These are phyloP conservation scores for Malassezia japonica DNA, from an alignment of 1,284 basidiomycete genomes.

Conservation along the genomic window DNA sequence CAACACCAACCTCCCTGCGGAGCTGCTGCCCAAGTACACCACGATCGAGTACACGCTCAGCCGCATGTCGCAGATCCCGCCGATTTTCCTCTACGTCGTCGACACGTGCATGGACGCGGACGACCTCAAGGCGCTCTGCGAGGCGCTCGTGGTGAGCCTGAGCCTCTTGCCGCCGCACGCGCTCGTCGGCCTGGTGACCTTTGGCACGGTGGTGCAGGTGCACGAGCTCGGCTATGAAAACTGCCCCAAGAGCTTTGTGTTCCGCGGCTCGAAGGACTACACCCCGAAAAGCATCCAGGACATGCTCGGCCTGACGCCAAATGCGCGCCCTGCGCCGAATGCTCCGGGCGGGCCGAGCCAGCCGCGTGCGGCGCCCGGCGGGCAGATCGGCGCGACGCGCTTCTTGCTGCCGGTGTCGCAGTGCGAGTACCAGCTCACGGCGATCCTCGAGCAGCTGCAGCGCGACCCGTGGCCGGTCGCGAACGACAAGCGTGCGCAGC, in stretches of 20 bases:
- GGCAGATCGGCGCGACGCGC: conserved; percentile 69
- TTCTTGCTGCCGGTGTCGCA: conserved; percentile 89
- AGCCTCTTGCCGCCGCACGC: conserved; percentile 86
- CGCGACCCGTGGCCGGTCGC: conserved; percentile 97
- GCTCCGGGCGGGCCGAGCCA: conserved; percentile 50
- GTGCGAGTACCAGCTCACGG: conserved; percentile 92
- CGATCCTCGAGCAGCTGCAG: conserved; percentile 76
- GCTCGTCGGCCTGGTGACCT: conserved; percentile 89
- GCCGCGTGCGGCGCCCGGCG: conserved; percentile 56
- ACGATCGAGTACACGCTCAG: conserved; percentile 97
- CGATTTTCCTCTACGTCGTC: conserved; percentile 91
- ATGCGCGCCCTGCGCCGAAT: conserved; percentile 48
- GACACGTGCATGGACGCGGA: conserved; percentile 96
- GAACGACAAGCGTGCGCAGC: conserved; percentile 83
- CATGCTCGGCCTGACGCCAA: conserved; percentile 78
- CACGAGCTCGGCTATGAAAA: conserved; percentile 94
- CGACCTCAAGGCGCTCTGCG: conserved; percentile 85
- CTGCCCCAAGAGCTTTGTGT: conserved; percentile 96
- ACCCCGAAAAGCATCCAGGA: conserved; percentile 93
- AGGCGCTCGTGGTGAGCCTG: conserved; percentile 83
- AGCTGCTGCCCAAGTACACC: conserved; percentile 93
- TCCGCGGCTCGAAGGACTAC: conserved; percentile 98
- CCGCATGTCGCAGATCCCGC: conserved; percentile 80
- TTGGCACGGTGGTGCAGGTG: conserved; percentile 95
- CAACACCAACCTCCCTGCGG: conserved; percentile 88